Base-by-base conservation (phyloP, 305 asterid species). In the Fraxinus floribunda region DNA sequence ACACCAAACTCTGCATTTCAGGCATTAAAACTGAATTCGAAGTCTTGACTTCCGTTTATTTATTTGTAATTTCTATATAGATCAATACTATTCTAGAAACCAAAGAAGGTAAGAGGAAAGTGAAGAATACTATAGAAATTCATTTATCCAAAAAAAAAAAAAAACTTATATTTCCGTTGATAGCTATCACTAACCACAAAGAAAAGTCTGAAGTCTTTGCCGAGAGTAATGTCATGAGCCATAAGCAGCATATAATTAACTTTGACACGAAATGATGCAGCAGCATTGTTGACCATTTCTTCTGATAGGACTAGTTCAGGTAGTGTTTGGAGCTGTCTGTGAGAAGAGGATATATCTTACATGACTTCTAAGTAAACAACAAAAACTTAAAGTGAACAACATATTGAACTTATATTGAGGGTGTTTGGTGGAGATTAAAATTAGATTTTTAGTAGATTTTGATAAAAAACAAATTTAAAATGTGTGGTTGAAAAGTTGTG, bases 211-310 rank as follows among this genome's bases (percentile, higher is more conserved):
- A 95, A 95, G 87, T 95, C 99, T 88, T 92, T 95, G 85, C 98
- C 97, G 64, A 93, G 95, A 84, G 98, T 91, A 81, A 95, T 93
- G 89, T 95, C 98, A 85, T 95, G 98, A 81, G 99, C 98, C 99
- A 95, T 92, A 86, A 94, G 97, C 84, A 95, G 92, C 94, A 93
- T 83, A 85, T 90, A 93, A 86, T 95, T 95, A 75, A 91, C 86
- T 92, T 95, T 94, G 78, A 90, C 94, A 84, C 98, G 98, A 85
- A 95, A 95, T 60, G 98, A 94, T 79, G 97, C 95, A 36, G 98
- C 98, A 79, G 98, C 95, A 85, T 88, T 93, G 86, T 90, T 91
- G 82, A 95, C 92, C 98, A 95, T 94, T 88, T 95, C 99, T 87
- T 95, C 99, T 60, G 99, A 91, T 83, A 95, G 86, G 83, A 93